Evolutionary conservation across 2,329 filamentous ascomycete genomes (phyloP), one percentile per base, ranked within the genome.

Genomic region (Amauroascus verrucosus): DNA sequence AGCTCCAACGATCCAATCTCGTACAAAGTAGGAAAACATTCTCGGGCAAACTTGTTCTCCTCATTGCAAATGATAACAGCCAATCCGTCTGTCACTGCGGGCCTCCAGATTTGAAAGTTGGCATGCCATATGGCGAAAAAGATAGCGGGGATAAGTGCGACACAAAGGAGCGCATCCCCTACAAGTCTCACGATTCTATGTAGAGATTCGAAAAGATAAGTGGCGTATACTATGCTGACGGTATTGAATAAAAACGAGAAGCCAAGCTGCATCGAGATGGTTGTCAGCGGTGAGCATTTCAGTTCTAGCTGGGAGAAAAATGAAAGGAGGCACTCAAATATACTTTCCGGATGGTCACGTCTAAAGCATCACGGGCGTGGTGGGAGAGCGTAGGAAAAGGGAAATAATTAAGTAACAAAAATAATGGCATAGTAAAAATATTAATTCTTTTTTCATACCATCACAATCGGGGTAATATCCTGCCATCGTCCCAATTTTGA

Each of bases 1-100:
- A 67, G 58, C 48, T 67, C 63, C 49, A 67, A 48, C 38, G 48
- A 58, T 11, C 65, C 65, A 18, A 67, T 58, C 14, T 48, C 37
- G 46, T 67, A 67, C 46, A 67, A 48, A 2, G 60, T 60, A 6
- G 64, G 63, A 52, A 62, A 60, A 51, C 65, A 67, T 40, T 62
- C 59, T 20, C 55, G 59, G 9, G 61, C 57, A 49, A 63, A 65
- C 11, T 59, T 51, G 51, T 66, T 64, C 20, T 59, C 49, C 24
- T 59, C 59, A 41, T 54, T 62, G 56, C 65, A 67, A 1, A 59
- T 48, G 4, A 57, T 43, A 20, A 56, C 33, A 9, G 41, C 50
- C 43, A 53, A 46, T 13, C 54, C 51, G 2, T 50, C 46, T 13
- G 54, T 18, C 7, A 16, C 37, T 3, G 61, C 57, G 14, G 58